phyloP scores from a whole-genome alignment of 2,329 filamentous ascomycete species.

The Xylaria sp. region DNA sequence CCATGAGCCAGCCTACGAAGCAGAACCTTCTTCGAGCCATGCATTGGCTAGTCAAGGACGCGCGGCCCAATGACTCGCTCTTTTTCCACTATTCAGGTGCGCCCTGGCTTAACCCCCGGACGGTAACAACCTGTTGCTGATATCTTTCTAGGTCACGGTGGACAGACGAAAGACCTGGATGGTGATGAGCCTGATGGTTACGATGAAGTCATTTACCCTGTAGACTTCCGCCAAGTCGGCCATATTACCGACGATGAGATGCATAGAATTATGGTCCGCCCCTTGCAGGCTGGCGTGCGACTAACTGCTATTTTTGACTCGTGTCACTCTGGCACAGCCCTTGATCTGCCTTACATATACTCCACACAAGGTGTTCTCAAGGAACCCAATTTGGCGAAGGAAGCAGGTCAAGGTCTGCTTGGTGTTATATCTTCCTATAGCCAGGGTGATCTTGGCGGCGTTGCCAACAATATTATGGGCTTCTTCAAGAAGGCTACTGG shows the following conservation, averaged over 20 bases:
- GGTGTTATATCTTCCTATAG: conserved; percentile 82
- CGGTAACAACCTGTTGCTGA: conserved; percentile 35
- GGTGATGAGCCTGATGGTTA: conserved; percentile 82
- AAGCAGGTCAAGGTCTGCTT: conserved; percentile 78
- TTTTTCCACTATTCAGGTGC: conserved; percentile 97
- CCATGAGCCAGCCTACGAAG: conserved; percentile 96
- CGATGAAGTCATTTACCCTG: conserved; percentile 83
- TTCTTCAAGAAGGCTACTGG: conserved; percentile 88
- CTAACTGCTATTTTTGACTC: conserved; percentile 85
- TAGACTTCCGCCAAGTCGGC: conserved; percentile 75
- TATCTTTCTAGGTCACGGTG: conserved; percentile 71
- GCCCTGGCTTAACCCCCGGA: conserved; percentile 19
- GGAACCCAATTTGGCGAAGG: conserved; percentile 83
- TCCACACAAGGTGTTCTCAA: conserved; percentile 83
- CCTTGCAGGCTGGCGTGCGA: conserved; percentile 84
- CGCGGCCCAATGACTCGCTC: conserved; percentile 88
- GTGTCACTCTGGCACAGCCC: conserved; percentile 80
- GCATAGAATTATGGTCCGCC: conserved; percentile 79
- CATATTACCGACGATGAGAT: conserved; percentile 84
- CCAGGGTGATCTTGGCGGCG: conserved; percentile 83
- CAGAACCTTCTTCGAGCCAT: conserved; percentile 94
- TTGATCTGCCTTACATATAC: conserved; percentile 84
- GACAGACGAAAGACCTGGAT: conserved; percentile 77
- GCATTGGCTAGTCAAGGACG: conserved; percentile 98
- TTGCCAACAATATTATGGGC: conserved; percentile 81